These are phyloP conservation scores for grape (Vitis vinifera) DNA, from an alignment of 164 flowering plant genomes.

Conservation along the genomic window ASM3070453v1 NC_081817.1:7537001-7537500, in stretches of 20 bases:
- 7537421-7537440: slow-evolving; percentile 65
- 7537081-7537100: slow-evolving; percentile 75
- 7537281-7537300: slow-evolving; percentile 75
- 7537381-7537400: slow-evolving; percentile 84
- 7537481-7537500: slow-evolving; percentile 67
- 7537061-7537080: slow-evolving; percentile 61
- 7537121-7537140: slow-evolving; percentile 61
- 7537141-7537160: slow-evolving; percentile 58
- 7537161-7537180: slow-evolving; percentile 76
- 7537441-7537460: slow-evolving; percentile 73
- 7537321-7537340: slow-evolving; percentile 77
- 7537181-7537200: slow-evolving; percentile 47
- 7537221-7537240: neutral
- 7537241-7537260: neutral
- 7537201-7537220: neutral
- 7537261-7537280: neutral
- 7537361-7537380: slow-evolving; percentile 88
- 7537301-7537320: slow-evolving; percentile 76
- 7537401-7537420: slow-evolving; percentile 78
- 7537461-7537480: slow-evolving; percentile 65
- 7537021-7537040: slow-evolving; percentile 82
- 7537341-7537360: slow-evolving; percentile 80
- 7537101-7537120: slow-evolving; percentile 63
- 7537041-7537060: slow-evolving; percentile 72
- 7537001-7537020: slow-evolving; percentile 64